Percentiles rank a stretch among this genome's conserved stretches.
Conservation (phyloP, 345 rosid species). For the Geranium rotundifolium region DNA sequence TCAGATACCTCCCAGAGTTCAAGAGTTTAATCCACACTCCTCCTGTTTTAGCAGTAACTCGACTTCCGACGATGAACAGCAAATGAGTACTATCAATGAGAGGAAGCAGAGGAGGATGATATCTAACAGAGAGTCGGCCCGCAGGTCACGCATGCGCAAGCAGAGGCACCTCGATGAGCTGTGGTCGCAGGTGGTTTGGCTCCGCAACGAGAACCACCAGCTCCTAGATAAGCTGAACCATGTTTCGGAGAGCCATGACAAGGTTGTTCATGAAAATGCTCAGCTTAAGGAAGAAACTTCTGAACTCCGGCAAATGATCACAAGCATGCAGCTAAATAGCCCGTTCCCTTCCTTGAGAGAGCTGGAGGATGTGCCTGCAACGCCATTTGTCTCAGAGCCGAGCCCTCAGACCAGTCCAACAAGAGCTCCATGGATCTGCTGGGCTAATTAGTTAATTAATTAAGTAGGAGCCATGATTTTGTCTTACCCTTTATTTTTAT, state of each 20-base stretch:
- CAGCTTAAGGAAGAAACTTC: constrained; percentile 62
- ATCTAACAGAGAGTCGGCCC: constrained; percentile 89
- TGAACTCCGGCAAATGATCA: constrained; percentile 52
- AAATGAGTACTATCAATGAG: constrained; percentile 51
- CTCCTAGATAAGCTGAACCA: constrained; percentile 66
- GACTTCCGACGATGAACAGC: constrained; percentile 67
- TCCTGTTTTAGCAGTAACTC: constrained; percentile 55
- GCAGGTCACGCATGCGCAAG: constrained; percentile 90
- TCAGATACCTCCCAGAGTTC: constrained; percentile 21
- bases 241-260: constrained; percentile 46
- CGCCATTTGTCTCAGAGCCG: constrained; percentile 23
- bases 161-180: constrained; percentile 96
- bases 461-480: neutral
- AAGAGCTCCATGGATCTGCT: constrained; percentile 23
- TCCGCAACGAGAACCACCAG: constrained; percentile 73
- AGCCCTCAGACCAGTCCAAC: constrained; percentile 20
- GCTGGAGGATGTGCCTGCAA: constrained; percentile 32
- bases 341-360: constrained; percentile 39
- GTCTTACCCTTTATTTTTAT: neutral
- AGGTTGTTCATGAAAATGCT: constrained; percentile 46
- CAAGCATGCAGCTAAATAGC: constrained; percentile 45
- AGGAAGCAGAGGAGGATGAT: constrained; percentile 91
- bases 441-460: constrained; percentile 11
- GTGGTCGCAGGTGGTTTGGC: constrained; percentile 77
- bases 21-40: constrained; percentile 28